Percentiles rank a stretch among this genome's conserved stretches.
Conservation (phyloP, 2,329 filamentous ascomycete genomes). For the Bretziella fagacearum region DNA sequence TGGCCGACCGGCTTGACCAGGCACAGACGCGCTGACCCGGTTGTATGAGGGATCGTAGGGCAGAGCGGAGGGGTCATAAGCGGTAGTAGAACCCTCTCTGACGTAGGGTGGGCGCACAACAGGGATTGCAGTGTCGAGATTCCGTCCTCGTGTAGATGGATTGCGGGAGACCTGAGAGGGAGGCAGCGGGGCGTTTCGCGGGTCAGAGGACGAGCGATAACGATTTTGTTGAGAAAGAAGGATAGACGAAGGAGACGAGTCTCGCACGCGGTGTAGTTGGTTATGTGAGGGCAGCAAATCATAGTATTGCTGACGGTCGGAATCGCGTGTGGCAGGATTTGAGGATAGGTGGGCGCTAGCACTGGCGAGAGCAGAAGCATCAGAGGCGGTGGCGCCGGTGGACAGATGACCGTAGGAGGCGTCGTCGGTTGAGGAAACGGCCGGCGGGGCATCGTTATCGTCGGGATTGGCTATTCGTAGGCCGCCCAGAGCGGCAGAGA, state of each 20-base stretch:
- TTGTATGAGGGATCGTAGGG: conserved; percentile 11
- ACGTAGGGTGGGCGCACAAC: conserved; percentile 10
- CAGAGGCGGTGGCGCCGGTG: neutral
- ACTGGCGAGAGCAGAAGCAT: conserved; percentile 9
- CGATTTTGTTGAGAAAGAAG: conserved; percentile 10
- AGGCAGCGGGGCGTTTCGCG: conserved; percentile 3
- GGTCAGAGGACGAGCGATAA: conserved; percentile 14
- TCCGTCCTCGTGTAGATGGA: conserved; percentile 12
- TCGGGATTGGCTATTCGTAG: conserved; percentile 95
- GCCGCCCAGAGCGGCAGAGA: conserved; percentile 82
- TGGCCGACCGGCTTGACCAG: conserved; percentile 10
- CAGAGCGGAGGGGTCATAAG: conserved; percentile 10
- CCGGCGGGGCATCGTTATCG: conserved; percentile 33
- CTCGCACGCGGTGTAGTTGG: conserved; percentile 13
- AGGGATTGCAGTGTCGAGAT: conserved; percentile 8
- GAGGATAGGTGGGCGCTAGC: conserved; percentile 16
- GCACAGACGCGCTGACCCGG: conserved; percentile 11
- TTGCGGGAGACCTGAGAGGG: conserved; percentile 11
- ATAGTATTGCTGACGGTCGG: conserved; percentile 11
- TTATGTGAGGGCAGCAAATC: conserved; percentile 11
- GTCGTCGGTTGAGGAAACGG: conserved; percentile 4
- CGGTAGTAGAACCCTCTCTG: conserved; percentile 12
- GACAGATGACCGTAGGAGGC: neutral
- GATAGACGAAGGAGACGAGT: conserved; percentile 10
- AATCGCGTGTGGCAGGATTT: neutral